A percentile compares a stretch with the other conserved stretches of the same genome.
These are phyloP conservation scores for Colletotrichum australisinense DNA, from an alignment of 2,329 filamentous ascomycete species.

Conservation along the genomic window DNA sequence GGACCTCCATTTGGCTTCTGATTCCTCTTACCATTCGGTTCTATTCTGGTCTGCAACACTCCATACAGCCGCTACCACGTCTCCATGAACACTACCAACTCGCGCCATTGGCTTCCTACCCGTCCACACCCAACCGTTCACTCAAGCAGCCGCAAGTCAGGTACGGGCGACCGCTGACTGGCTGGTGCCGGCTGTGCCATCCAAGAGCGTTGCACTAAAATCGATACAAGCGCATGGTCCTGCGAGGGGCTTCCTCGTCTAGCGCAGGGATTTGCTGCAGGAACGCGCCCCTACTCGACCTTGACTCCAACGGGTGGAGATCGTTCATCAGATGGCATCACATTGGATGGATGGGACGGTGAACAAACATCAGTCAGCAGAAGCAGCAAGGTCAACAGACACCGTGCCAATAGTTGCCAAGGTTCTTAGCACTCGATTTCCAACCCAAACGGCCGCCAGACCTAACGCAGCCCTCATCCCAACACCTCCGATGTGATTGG, in stretches of 20 bases:
- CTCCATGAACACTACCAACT: not conserved
- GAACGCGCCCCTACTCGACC: constrained; percentile 35
- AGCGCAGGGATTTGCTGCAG: constrained; percentile 34
- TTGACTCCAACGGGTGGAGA: constrained; percentile 12
- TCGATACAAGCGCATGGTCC: constrained; percentile 22
- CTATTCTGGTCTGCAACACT: not conserved
- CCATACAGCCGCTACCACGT: not conserved
- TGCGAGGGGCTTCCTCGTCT: constrained; percentile 26
- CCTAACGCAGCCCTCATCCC: not conserved
- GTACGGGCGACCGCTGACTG: constrained; percentile 30
- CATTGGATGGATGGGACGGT: constrained; percentile 7
- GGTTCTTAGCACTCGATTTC: not conserved
- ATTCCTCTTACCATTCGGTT: not conserved
- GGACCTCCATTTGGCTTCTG: not conserved
- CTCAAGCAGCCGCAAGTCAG: constrained; percentile 15
- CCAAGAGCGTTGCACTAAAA: constrained; percentile 32
- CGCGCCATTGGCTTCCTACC: not conserved
- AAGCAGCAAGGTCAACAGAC: not conserved
- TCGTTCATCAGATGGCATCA: constrained; percentile 22
- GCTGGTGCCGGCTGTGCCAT: constrained; percentile 19
- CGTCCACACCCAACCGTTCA: not conserved
- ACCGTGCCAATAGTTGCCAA: no score
- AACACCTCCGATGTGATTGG: not conserved
- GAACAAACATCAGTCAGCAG: constrained; percentile 3
- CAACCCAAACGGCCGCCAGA: not conserved